Percentiles rank a stretch among this genome's conserved stretches.
Conservation (phyloP, 129 eudicot genomes). For the Lactuca saligna region DNA sequence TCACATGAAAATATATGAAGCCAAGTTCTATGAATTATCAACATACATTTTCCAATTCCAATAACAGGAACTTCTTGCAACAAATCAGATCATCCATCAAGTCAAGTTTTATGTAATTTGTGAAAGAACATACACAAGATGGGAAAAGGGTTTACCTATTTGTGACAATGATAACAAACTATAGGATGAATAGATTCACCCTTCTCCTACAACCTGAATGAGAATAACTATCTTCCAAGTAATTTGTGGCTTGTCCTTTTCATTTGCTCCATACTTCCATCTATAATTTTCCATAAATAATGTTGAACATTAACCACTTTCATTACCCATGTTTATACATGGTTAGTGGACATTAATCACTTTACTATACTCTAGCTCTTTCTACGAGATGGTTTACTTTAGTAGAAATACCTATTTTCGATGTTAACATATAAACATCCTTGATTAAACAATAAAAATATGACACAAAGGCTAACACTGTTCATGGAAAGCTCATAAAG, state of each 20-base stretch:
- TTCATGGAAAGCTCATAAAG: not conserved
- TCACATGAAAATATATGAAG: too few species aligned
- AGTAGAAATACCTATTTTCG: not conserved
- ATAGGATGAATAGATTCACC: conserved; percentile 86
- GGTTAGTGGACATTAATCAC: not conserved
- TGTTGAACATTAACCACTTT: too few species aligned
- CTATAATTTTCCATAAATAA: too few species aligned
- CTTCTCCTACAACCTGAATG: conserved; percentile 72
- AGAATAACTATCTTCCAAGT: conserved; percentile 73
- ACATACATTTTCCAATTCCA: conserved; percentile 69
- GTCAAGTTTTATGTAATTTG: too few species aligned
- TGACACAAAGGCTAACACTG: not conserved
- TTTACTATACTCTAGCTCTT: not conserved
- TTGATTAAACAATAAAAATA: too few species aligned
- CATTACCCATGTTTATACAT: conserved; percentile 9
- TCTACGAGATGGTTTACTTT: not conserved
- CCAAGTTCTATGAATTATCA: conserved; percentile 60
- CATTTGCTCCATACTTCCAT: conserved; percentile 47
- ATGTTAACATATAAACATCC: not conserved
- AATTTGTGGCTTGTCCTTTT: conserved; percentile 89
- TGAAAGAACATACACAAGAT: too few species aligned
- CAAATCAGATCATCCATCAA: not conserved
- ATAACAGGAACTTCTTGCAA: conserved; percentile 86
- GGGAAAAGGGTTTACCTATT: conserved; percentile 48
- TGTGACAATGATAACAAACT: conserved; percentile 99